phyloP scores from a whole-genome alignment of 306 rosid genomes.

The Sicyos edulis region DNA sequence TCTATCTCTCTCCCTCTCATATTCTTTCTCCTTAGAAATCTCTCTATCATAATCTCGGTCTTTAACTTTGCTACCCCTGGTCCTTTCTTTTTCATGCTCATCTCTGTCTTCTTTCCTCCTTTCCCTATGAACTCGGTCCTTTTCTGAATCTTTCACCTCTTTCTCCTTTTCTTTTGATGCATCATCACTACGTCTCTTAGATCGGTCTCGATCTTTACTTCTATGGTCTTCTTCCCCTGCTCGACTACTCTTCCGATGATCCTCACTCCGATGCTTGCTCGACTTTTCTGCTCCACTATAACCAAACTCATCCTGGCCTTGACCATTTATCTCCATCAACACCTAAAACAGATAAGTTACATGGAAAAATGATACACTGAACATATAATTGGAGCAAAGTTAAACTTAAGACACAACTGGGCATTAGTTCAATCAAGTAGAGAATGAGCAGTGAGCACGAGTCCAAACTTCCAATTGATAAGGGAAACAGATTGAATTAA shows the following conservation, averaged over 20 bases:
- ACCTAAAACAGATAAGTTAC: not conserved
- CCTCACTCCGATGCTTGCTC: conserved; percentile 61
- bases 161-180: conserved; percentile 40
- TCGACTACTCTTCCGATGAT: conserved; percentile 59
- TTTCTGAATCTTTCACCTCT: conserved; percentile 49
- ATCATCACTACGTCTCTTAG: conserved; percentile 46
- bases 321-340: conserved; percentile 31
- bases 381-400: not conserved
- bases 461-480: not conserved
- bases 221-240: conserved; percentile 65
- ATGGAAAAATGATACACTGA: not conserved
- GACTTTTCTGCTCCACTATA: conserved; percentile 40
- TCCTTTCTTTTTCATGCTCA: conserved; percentile 62
- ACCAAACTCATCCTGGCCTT: conserved; percentile 36
- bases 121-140: conserved; percentile 47
- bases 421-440: not conserved
- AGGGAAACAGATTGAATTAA: not conserved
- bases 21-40: conserved; percentile 52
- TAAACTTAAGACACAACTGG: not conserved
- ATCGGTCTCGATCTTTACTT: conserved; percentile 55
- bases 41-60: conserved; percentile 74
- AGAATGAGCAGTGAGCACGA: not conserved
- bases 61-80: conserved; percentile 50
- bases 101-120: conserved; percentile 71
- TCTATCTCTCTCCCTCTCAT: conserved; percentile 58